Base-by-base conservation (phyloP, 2,329 filamentous ascomycete species). In the Arthrocladium fulminans region DNA sequence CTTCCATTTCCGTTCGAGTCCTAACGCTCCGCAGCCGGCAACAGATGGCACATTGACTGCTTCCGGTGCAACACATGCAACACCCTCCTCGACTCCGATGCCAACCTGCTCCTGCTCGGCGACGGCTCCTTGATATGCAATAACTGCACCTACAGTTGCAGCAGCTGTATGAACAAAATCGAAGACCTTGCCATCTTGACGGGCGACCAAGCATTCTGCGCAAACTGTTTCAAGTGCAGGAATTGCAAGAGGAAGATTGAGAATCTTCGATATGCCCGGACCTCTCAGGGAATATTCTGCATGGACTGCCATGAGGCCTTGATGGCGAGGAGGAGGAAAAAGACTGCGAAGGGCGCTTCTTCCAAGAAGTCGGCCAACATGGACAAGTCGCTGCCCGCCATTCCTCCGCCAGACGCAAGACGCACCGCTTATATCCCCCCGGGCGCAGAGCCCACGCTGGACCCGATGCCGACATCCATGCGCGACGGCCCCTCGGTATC, bases 171-270 rank as follows among this genome's bases (percentile, higher is more conserved):
- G 51, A 90, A 94, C 73, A 98, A 98, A 74, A 98, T 98, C 58
- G 92, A 98, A 66, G 92, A 98, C 65, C 75, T 97, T 54, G 92
- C 92, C 55, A 98, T 98, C 65, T 75, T 98, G 57, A 98, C 92
- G 0, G 92, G 92, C 56, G 92, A 98, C 62, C 90, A 98, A 70
- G 92, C 92, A 38, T 98, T 96, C 65, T 98, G 92, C 69, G 88
- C 89, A 37, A 90, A 87, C 49, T 98, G 92, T 70, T 98, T 98
- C 72, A 81, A 89, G 60, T 98, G 92, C 71, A 80, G 92, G 60
- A 98, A 97, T 66, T 98, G 92, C 75, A 98, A 97, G 73, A 82
- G 86, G 65, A 96, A 96, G 73, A 98, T 98, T 52, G 92, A 98
- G 68, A 98, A 98, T 65, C 75, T 98, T 55, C 83, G 90, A 65